Conservation (phyloP, 2,329 filamentous ascomycete species). For the Arthrobotrys megalospora region DNA sequence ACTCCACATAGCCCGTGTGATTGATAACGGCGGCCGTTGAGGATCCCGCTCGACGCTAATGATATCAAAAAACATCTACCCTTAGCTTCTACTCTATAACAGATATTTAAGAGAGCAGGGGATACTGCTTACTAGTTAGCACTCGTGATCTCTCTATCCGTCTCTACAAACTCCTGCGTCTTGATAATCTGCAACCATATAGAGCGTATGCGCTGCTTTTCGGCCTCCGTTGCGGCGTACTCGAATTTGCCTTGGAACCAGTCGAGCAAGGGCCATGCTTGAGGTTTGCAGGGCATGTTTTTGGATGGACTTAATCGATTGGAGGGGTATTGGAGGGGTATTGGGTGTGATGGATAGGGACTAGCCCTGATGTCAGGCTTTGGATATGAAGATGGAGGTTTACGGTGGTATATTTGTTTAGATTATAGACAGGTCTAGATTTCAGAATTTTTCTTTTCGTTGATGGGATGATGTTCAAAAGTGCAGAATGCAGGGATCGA, state of each 20-base stretch:
- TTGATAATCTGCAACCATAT: constrained; percentile 53
- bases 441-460: not conserved
- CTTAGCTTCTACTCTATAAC: not conserved
- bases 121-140: constrained; percentile 40
- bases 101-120: not conserved
- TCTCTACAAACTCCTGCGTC: constrained; percentile 45
- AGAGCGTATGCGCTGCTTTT: constrained; percentile 33
- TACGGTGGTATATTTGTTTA: constrained; percentile 12
- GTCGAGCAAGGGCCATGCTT: constrained; percentile 50
- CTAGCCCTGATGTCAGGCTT: not conserved
- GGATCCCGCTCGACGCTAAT: constrained; percentile 27
- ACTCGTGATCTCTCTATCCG: constrained; percentile 32
- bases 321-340: constrained; percentile 9
- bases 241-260: constrained; percentile 56
- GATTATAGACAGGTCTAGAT: constrained; percentile 20
- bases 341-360: constrained; percentile 9
- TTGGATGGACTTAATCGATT: not conserved
- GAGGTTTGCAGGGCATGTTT: constrained; percentile 56
- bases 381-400: constrained; percentile 6
- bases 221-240: constrained; percentile 24
- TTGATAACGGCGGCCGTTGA: constrained; percentile 11
- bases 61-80: constrained; percentile 5
- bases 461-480: constrained; percentile 24
- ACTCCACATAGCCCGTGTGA: constrained; percentile 33
- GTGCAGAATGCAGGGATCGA: constrained; percentile 16